Percentiles rank a stretch among this genome's conserved stretches.
Evolutionary conservation across 306 rosid species (phyloP).

Genomic region (Pyrus communis): DNA sequence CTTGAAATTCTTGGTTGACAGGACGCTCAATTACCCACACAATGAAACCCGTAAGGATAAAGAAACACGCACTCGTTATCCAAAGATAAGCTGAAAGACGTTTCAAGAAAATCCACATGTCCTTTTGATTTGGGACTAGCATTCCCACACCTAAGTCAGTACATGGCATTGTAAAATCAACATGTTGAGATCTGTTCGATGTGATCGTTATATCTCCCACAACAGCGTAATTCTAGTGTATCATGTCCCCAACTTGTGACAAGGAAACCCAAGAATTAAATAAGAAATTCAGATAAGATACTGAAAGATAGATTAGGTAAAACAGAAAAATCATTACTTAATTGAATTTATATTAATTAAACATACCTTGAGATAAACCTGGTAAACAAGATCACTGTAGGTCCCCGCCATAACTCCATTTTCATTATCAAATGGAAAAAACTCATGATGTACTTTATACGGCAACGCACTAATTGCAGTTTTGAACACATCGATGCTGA

Average conservation of each 20-base stretch:
- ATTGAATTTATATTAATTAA: not conserved
- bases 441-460: not conserved
- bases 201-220: conserved; percentile 1
- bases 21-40: conserved; percentile 4
- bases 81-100: not conserved
- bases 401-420: not conserved
- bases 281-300: too few species aligned
- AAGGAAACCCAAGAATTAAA: too few species aligned
- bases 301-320: too few species aligned
- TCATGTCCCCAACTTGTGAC: not conserved
- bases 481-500: conserved; percentile 12
- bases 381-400: not conserved
- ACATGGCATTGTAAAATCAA: conserved; percentile 6
- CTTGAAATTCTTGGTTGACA: not conserved
- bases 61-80: conserved; percentile 2
- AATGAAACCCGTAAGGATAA: not conserved
- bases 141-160: not conserved
- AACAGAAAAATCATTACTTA: too few species aligned
- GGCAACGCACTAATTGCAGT: not conserved
- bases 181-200: not conserved
- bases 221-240: not conserved
- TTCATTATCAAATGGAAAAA: not conserved
- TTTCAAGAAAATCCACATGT: conserved; percentile 7
- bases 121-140: not conserved
- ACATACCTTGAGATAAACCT: not conserved